phyloP scores from a whole-genome alignment of 352 stramenopile genomes.

The Globisporangium emineosum region DNA sequence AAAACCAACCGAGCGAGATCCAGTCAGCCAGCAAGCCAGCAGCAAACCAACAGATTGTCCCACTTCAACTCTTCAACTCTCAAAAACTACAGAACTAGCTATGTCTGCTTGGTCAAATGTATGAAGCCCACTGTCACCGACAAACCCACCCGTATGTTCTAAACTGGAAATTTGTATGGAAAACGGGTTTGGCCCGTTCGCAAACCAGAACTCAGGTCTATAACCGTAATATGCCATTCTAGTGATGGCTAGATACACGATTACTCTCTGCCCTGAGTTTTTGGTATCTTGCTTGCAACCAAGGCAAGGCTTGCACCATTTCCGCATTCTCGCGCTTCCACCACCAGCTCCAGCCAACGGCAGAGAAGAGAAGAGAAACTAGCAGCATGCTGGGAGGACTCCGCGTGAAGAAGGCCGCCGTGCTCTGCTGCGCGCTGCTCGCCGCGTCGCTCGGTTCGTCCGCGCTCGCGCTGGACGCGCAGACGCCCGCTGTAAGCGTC shows the following conservation, averaged over 20 bases:
- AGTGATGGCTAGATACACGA: not conserved
- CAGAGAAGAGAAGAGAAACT: conserved; percentile 7
- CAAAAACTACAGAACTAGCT: not conserved
- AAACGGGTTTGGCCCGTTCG: not conserved
- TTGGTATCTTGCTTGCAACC: conserved; percentile 2
- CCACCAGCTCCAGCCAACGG: not conserved
- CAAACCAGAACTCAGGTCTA: not conserved
- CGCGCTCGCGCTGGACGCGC: conserved; percentile 2
- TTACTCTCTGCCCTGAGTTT: conserved; percentile 5
- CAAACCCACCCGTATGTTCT: not conserved
- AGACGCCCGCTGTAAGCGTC: conserved; percentile 1
- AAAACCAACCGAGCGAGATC: not conserved
- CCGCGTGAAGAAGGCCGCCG: conserved; percentile 9
- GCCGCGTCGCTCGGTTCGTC: conserved; percentile 8
- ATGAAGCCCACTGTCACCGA: conserved; percentile 1
- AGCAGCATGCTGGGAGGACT: conserved; percentile 14
- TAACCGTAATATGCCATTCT: not conserved
- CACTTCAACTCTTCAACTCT: conserved; percentile 3
- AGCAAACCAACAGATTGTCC: not conserved
- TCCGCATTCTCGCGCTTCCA: conserved; percentile 10
- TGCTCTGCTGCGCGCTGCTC: conserved; percentile 15
- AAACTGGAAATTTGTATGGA: not conserved
- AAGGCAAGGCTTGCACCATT: conserved; percentile 15
- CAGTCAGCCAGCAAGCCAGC: not conserved
- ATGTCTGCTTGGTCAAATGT: conserved; percentile 2